Conservation (phyloP, 257 asterid genomes). For the Cruciata laevipes region DNA sequence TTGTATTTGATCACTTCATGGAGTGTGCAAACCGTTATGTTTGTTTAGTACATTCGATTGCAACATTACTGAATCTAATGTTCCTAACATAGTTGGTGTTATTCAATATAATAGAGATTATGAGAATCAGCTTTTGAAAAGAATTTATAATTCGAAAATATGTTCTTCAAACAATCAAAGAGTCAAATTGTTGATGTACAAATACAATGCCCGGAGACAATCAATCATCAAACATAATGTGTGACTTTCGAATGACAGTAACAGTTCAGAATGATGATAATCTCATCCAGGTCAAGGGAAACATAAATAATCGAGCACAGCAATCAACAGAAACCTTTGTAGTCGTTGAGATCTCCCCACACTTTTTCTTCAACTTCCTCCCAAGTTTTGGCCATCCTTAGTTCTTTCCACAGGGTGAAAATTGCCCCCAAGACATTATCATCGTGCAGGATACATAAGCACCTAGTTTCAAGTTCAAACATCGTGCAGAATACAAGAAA, state of each 20-base stretch:
- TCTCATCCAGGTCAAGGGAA: neutral
- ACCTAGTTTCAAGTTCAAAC: conserved; percentile 41
- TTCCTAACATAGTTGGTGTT: too few relatives aligned
- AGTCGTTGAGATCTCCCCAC: conserved; percentile 73
- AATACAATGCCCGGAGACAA: neutral
- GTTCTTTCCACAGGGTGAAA: conserved; percentile 72
- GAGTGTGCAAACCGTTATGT: too few relatives aligned
- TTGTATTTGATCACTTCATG: too few relatives aligned
- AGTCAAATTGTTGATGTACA: neutral
- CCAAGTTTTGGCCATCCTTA: conserved; percentile 65
- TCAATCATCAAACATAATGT: neutral
- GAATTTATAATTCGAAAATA: too few relatives aligned
- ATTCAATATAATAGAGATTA: too few relatives aligned
- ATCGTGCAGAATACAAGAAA: neutral
- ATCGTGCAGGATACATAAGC: conserved; percentile 73
- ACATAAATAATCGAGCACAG: too few relatives aligned
- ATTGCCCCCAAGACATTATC: conserved; percentile 82
- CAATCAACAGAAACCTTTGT: conserved; percentile 27
- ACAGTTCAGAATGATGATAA: neutral
- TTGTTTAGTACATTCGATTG: too few relatives aligned
- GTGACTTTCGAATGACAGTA: neutral
- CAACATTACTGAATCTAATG: too few relatives aligned
- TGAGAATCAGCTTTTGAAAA: too few relatives aligned
- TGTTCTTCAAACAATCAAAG: too few relatives aligned
- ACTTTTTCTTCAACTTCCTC: conserved; percentile 85